A percentile compares a stretch with the other conserved stretches of the same genome.
Conservation (phyloP, 352 stramenopile genomes). For the Phytophthora vignae region DNA sequence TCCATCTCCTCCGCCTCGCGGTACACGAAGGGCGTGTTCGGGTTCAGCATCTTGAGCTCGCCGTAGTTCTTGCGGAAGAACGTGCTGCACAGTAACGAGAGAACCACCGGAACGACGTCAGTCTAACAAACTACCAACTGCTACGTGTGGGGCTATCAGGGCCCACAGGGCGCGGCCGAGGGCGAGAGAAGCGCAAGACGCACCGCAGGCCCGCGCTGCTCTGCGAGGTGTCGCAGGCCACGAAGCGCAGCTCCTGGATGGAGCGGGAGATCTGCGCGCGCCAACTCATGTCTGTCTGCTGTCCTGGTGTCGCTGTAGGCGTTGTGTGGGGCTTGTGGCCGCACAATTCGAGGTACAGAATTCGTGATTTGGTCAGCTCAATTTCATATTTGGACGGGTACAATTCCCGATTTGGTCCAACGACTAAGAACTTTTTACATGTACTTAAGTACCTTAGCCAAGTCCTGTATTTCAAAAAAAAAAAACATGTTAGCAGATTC, state of each 20-base stretch:
- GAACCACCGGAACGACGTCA: conserved; percentile 18
- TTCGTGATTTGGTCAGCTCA: too few species aligned
- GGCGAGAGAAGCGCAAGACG: conserved; percentile 18
- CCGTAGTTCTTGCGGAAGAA: conserved; percentile 91
- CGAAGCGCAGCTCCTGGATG: conserved; percentile 87
- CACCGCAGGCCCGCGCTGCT: conserved; percentile 85
- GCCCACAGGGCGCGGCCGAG: not conserved
- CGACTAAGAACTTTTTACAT: too few species aligned
- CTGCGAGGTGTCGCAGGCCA: conserved; percentile 86
- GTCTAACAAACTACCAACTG: not conserved
- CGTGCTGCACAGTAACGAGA: conserved; percentile 44
- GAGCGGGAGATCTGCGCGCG: conserved; percentile 88
- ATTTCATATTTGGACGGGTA: too few species aligned
- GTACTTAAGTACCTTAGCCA: too few species aligned
- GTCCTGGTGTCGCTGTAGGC: conserved; percentile 8
- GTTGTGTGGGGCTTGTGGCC: not conserved
- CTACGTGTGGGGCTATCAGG: not conserved
- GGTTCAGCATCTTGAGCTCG: conserved; percentile 92
- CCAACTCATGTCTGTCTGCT: conserved; percentile 73
- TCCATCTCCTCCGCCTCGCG: conserved; percentile 88
- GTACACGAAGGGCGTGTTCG: conserved; percentile 85
- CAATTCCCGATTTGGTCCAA: too few species aligned
- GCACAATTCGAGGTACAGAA: not conserved
- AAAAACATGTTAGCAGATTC: too few species aligned
- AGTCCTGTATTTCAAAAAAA: too few species aligned